Conservation (phyloP, 73 alveolate genomes). For the Paramecium primaurelia region DNA sequence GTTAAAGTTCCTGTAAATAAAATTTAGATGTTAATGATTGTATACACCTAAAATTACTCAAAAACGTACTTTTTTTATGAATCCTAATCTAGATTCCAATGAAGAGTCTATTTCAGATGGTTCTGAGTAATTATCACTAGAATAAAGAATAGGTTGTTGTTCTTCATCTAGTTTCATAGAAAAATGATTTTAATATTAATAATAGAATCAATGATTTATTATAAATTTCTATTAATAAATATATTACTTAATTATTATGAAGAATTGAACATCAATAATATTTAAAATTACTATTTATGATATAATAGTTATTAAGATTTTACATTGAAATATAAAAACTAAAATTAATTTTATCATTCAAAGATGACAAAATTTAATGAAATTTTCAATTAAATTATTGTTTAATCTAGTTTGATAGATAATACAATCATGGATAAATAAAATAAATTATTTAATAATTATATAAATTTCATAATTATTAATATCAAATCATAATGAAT, state of each 20-base stretch:
- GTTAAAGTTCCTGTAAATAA: constrained; percentile 51
- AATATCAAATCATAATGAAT: neutral
- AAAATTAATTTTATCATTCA: neutral
- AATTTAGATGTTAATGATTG: constrained; percentile 76
- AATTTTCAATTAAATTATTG: neutral
- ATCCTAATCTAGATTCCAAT: constrained; percentile 63
- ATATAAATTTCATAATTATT: neutral
- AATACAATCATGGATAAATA: neutral
- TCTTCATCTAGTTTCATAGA: neutral
- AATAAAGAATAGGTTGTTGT: neutral
- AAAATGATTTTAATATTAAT: neutral
- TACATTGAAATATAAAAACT: neutral
- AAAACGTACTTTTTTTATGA: constrained; percentile 79
- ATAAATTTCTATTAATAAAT: neutral
- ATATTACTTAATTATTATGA: neutral
- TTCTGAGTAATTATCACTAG: neutral
- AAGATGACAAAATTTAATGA: neutral
- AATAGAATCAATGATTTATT: too few relatives aligned
- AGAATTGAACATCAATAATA: too few relatives aligned
- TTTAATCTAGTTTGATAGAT: neutral
- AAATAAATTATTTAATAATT: neutral
- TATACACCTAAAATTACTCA: constrained; percentile 57
- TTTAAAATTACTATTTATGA: neutral
- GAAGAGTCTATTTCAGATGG: neutral
- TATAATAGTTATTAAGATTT: neutral